Evolutionary conservation across 148 eudicot genomes (phyloP).

Genomic region (Nyssa sinensis): DNA sequence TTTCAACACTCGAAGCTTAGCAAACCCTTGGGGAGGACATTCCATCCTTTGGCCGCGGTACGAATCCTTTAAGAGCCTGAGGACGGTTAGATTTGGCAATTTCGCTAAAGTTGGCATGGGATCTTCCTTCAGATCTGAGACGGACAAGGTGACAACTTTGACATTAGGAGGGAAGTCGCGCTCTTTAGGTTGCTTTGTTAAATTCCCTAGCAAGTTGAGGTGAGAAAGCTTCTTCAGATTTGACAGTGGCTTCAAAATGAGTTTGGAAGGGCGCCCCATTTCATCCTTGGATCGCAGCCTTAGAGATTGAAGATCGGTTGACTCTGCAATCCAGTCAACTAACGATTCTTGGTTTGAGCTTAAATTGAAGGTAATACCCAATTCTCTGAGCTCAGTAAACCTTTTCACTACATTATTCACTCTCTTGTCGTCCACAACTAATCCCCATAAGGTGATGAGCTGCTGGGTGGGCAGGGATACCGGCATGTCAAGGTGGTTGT

Average conservation of each 20-base stretch:
- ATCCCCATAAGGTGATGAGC: constrained; percentile 44
- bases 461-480: not conserved
- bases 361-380: constrained; percentile 35
- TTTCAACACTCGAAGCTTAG: constrained; percentile 31
- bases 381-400: constrained; percentile 29
- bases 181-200: constrained; percentile 10
- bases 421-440: constrained; percentile 25
- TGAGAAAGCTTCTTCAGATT: constrained; percentile 24
- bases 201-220: constrained; percentile 40
- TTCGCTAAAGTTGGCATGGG: constrained; percentile 40
- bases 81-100: constrained; percentile 32
- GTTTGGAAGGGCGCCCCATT: constrained; percentile 26
- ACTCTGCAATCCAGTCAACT: constrained; percentile 26
- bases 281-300: constrained; percentile 42
- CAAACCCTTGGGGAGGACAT: constrained; percentile 31
- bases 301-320: constrained; percentile 26
- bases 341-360: constrained; percentile 2
- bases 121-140: constrained; percentile 29
- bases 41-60: constrained; percentile 21
- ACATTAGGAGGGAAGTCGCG: constrained; percentile 32
- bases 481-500: constrained; percentile 25
- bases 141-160: constrained; percentile 43
- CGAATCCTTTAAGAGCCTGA: constrained; percentile 45
- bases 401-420: constrained; percentile 21
- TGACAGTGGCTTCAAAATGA: constrained; percentile 22